A percentile compares a stretch with the other conserved stretches of the same genome.
Evolutionary conservation across 176 grass and related monocot genomes (phyloP).

Genomic region (Eleusine coracana): DNA sequence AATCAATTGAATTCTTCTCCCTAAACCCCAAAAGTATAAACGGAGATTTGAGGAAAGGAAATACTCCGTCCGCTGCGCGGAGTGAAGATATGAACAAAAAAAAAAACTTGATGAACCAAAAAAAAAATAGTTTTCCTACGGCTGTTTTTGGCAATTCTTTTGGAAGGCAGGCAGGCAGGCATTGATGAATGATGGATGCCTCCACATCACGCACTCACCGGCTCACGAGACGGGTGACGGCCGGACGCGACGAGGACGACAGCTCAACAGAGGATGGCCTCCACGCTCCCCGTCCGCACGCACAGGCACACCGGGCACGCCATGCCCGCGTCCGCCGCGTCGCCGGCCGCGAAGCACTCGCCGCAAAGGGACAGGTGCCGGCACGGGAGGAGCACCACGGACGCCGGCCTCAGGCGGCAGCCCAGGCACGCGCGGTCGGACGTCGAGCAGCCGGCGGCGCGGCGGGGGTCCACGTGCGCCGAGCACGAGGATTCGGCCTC

Average conservation of each 20-base stretch:
- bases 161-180: not conserved
- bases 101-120: not conserved
- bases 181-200: not conserved
- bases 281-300: slow-evolving; percentile 76
- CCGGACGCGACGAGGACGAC: not conserved
- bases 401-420: slow-evolving; percentile 51
- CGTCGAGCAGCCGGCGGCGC: not conserved
- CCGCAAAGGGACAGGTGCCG: slow-evolving; percentile 76
- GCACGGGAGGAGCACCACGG: slow-evolving; percentile 81
- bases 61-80: not conserved
- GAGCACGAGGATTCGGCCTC: slow-evolving; percentile 47
- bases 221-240: slow-evolving; percentile 23
- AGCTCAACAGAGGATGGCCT: slow-evolving; percentile 63
- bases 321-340: slow-evolving; percentile 33
- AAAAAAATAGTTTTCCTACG: slow-evolving; percentile 23
- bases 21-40: slow-evolving; percentile 35
- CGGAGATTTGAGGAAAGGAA: slow-evolving; percentile 26
- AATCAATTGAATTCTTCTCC: slow-evolving; percentile 69
- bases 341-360: slow-evolving; percentile 59
- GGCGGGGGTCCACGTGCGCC: slow-evolving; percentile 66
- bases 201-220: slow-evolving; percentile 28
- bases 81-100: slow-evolving; percentile 41
- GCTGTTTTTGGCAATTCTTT: not conserved
- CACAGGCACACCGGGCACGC: slow-evolving; percentile 80
- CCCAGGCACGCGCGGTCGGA: slow-evolving; percentile 51